phyloP scores from a whole-genome alignment of 176 grass and related monocot species.

The Rhipidocladum racemiflorum region DNA sequence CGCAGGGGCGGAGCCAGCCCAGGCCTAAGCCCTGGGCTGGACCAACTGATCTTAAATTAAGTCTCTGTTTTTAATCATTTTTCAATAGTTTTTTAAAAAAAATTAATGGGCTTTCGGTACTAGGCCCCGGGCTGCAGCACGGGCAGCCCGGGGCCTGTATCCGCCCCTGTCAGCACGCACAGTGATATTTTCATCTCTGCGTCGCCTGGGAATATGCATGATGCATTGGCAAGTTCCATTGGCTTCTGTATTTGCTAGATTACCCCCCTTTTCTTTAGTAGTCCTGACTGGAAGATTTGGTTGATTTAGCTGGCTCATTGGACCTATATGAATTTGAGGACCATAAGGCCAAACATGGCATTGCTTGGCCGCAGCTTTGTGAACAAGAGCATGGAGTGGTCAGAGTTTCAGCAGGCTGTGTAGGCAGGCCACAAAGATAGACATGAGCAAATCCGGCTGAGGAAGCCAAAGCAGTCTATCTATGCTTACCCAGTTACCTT shows the following conservation, averaged over 20 bases:
- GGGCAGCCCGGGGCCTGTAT: too few relatives aligned
- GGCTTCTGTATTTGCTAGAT: neutral
- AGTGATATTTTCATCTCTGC: constrained; percentile 84
- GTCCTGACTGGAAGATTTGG: constrained; percentile 9
- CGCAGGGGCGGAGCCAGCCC: too few relatives aligned
- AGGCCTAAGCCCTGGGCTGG: too few relatives aligned
- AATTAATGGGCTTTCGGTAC: too few relatives aligned
- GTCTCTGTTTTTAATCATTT: too few relatives aligned
- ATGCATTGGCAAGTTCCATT: constrained; percentile 65
- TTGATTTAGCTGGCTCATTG: constrained; percentile 65
- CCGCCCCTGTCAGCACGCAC: constrained; percentile 81
- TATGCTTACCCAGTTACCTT: constrained; percentile 92
- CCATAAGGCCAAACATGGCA: constrained; percentile 84
- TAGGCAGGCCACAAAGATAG: constrained; percentile 74
- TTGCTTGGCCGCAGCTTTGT: constrained; percentile 79
- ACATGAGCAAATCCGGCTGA: constrained; percentile 72
- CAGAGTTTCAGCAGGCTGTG: constrained; percentile 60
- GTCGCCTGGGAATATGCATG: constrained; percentile 94
- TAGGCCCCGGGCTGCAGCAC: too few relatives aligned
- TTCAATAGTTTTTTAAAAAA: too few relatives aligned
- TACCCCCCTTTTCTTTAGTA: neutral
- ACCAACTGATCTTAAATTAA: too few relatives aligned
- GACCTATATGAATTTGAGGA: constrained; percentile 81
- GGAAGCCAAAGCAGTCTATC: constrained; percentile 83
- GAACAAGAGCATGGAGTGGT: constrained; percentile 84